Percentiles rank a stretch among this genome's conserved stretches.
These are phyloP conservation scores for Betula pendula DNA, from an alignment of 306 rosid species.

Conservation along the genomic window DNA sequence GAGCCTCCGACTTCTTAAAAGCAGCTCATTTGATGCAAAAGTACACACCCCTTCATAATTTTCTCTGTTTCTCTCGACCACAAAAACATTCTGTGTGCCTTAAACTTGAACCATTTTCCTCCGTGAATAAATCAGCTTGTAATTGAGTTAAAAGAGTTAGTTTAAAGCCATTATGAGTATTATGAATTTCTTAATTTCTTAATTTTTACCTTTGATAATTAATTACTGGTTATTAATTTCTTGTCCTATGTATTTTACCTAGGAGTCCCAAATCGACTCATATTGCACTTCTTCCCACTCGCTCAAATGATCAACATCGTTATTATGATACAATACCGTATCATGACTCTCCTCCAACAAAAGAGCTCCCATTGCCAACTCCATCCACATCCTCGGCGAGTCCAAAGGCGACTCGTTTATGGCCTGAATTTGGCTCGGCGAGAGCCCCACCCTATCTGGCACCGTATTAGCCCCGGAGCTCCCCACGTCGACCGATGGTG, in stretches of 20 bases:
- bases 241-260: not conserved
- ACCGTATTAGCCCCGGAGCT: not conserved
- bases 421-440: constrained; percentile 77
- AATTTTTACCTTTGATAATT: not conserved
- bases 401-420: constrained; percentile 86
- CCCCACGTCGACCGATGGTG: not conserved
- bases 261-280: constrained; percentile 56
- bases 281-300: constrained; percentile 50
- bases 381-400: constrained; percentile 94
- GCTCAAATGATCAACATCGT: constrained; percentile 18
- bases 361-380: constrained; percentile 46
- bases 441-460: constrained; percentile 58
- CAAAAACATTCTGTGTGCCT: not conserved
- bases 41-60: not conserved
- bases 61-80: not conserved
- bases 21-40: not conserved
- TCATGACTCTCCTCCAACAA: constrained; percentile 23
- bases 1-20: not conserved
- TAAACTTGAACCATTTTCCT: not conserved
- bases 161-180: not conserved
- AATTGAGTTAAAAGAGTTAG: not conserved
- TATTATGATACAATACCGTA: constrained; percentile 12
- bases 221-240: not conserved
- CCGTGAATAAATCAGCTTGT: too few species aligned
- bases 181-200: too few species aligned